phyloP scores from a whole-genome alignment of 768 basidiomycete species.

The Xanthoconium purpureum region DNA sequence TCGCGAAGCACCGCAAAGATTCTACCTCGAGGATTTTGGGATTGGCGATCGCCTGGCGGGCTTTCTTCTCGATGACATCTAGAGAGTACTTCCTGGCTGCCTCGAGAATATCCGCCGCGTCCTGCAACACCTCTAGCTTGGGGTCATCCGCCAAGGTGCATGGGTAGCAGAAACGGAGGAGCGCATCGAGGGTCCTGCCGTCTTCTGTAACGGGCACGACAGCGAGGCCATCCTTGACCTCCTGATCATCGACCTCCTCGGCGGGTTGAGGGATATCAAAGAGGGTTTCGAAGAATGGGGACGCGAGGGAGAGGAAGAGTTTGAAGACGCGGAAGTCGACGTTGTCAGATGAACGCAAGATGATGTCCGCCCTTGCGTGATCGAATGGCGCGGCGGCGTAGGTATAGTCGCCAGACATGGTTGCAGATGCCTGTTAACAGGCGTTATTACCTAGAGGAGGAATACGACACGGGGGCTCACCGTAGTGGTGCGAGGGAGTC shows the following conservation, averaged over 20 bases:
- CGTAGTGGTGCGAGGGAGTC: too few relatives aligned
- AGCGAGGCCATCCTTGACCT: background rate
- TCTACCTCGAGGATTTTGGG: background rate
- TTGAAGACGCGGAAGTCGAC: background rate
- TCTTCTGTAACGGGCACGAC: background rate
- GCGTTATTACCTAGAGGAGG: background rate
- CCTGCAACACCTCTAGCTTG: background rate
- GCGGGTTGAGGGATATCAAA: slow-evolving; percentile 29
- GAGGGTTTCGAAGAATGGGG: background rate
- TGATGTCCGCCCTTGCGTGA: background rate
- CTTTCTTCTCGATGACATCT: background rate
- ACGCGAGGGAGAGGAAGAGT: background rate
- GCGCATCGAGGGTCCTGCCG: background rate
- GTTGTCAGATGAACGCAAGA: background rate
- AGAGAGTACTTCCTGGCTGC: background rate
- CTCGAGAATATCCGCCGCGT: background rate
- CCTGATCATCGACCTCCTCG: background rate
- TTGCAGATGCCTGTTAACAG: background rate
- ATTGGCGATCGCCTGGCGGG: background rate
- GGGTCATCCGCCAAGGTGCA: background rate
- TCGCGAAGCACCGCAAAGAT: background rate
- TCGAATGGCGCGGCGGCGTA: slow-evolving; percentile 1
- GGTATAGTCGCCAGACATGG: background rate
- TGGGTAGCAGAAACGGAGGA: background rate
- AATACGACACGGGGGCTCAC: background rate